A percentile compares a stretch with the other conserved stretches of the same genome.
Conservation (phyloP, 2,329 filamentous ascomycete genomes). For the Grosmannia serpens region DNA sequence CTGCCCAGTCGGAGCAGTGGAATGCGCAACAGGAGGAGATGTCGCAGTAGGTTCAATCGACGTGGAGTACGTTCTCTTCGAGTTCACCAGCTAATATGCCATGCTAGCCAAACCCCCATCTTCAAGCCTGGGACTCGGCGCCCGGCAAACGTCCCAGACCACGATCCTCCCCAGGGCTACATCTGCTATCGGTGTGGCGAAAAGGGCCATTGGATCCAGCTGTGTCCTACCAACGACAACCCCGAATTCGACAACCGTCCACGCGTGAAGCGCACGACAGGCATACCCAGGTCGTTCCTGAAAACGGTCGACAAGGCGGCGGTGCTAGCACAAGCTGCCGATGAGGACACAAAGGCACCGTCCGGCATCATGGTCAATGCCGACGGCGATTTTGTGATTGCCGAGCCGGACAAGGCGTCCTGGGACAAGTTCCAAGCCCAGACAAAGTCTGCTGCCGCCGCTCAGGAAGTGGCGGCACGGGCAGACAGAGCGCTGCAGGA, state of each 20-base stretch:
- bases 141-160: constrained; percentile 70
- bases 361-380: constrained; percentile 95
- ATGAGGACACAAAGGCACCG: constrained; percentile 69
- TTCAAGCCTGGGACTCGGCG: constrained; percentile 53
- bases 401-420: constrained; percentile 85
- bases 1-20: constrained; percentile 84
- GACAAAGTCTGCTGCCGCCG: constrained; percentile 72
- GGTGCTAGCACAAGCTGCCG: constrained; percentile 58
- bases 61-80: background rate
- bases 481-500: constrained; percentile 82
- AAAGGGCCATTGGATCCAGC: constrained; percentile 99
- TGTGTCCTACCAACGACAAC: constrained; percentile 96
- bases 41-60: constrained; percentile 52
- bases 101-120: constrained; percentile 47
- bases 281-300: constrained; percentile 89
- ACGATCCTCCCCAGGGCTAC: constrained; percentile 86
- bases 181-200: constrained; percentile 93
- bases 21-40: constrained; percentile 86
- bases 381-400: constrained; percentile 94
- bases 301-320: constrained; percentile 91
- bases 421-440: constrained; percentile 98
- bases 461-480: constrained; percentile 64
- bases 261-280: constrained; percentile 89
- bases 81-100: constrained; percentile 20
- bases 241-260: constrained; percentile 90